phyloP scores from a whole-genome alignment of 176 grass and related monocot genomes.

The sorghum (Sorghum bicolor) region Sorghum_bicolor_NCBIv3 NC_012873.2:65198501-65199000 shows the following conservation, averaged over 20 bases:
- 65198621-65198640: no score
- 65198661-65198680: no score
- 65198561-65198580: no score
- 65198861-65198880: not conserved
- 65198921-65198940: slow-evolving; percentile 32
- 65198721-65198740: not conserved
- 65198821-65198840: not conserved
- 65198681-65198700: no score
- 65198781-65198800: not conserved
- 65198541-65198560: no score
- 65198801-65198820: not conserved
- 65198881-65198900: not conserved
- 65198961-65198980: slow-evolving; percentile 46
- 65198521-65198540: no score
- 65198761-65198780: not conserved
- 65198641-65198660: no score
- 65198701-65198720: no score
- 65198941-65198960: slow-evolving; percentile 27
- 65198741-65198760: not conserved
- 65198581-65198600: no score
- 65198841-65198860: not conserved
- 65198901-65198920: not conserved
- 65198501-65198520: no score
- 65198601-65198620: no score
- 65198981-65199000: slow-evolving; percentile 54